Evolutionary conservation across 306 rosid genomes (phyloP).

Genomic region (Dryas drummondii): DNA sequence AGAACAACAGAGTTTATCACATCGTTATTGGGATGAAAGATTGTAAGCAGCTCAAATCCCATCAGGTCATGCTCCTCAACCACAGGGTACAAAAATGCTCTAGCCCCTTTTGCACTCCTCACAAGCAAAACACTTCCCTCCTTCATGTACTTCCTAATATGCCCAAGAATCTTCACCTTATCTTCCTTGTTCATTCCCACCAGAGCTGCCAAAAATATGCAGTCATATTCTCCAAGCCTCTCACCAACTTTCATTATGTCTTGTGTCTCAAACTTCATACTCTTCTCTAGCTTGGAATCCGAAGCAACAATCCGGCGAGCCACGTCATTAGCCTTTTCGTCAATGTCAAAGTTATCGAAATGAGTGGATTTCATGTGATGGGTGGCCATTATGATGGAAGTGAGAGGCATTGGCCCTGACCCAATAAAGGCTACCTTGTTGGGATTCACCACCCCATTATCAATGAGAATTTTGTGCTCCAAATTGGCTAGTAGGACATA

Average conservation of each 20-base stretch:
- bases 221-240: constrained; percentile 59
- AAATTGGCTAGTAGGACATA: constrained; percentile 58
- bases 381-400: constrained; percentile 64
- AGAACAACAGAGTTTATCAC: constrained; percentile 69
- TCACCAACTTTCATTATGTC: constrained; percentile 55
- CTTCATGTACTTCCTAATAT: constrained; percentile 60
- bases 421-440: constrained; percentile 70
- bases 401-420: constrained; percentile 83
- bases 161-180: constrained; percentile 54
- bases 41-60: constrained; percentile 53
- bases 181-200: constrained; percentile 59
- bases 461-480: constrained; percentile 48
- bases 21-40: constrained; percentile 65
- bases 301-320: constrained; percentile 52
- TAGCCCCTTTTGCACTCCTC: constrained; percentile 73
- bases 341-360: constrained; percentile 64
- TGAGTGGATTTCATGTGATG: constrained; percentile 58
- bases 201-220: constrained; percentile 71
- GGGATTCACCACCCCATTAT: constrained; percentile 40
- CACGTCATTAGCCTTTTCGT: constrained; percentile 53
- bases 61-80: constrained; percentile 51
- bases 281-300: constrained; percentile 48
- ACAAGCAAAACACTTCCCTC: constrained; percentile 56
- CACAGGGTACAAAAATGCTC: constrained; percentile 74
- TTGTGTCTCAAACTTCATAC: constrained; percentile 68